Conservation (phyloP, 2,329 filamentous ascomycete species). For the Pseudopithomyces maydicus region DNA sequence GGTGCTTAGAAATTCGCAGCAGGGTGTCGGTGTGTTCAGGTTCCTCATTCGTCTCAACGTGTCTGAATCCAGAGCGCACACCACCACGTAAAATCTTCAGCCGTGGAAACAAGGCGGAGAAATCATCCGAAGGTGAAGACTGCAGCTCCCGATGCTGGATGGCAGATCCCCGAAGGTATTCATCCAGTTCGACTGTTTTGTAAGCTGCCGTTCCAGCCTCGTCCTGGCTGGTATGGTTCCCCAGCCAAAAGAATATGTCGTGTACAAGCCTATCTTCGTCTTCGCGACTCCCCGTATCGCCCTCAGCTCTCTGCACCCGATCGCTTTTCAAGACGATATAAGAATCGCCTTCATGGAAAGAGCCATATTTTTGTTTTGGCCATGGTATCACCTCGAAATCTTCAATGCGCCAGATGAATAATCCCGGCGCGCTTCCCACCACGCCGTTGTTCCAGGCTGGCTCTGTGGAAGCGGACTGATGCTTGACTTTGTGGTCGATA, state of each 20-base stretch:
- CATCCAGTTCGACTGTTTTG: constrained; percentile 73
- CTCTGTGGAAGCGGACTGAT: constrained; percentile 67
- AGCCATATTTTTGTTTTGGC: constrained; percentile 61
- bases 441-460: constrained; percentile 68
- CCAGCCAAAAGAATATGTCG: constrained; percentile 74
- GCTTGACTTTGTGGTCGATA: constrained; percentile 71
- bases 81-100: constrained; percentile 66
- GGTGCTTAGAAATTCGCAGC: constrained; percentile 68
- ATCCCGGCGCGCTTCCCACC: constrained; percentile 59
- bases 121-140: constrained; percentile 62
- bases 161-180: constrained; percentile 66
- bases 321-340: constrained; percentile 69
- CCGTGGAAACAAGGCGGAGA: constrained; percentile 64
- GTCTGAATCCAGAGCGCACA: constrained; percentile 65
- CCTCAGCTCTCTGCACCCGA: constrained; percentile 56
- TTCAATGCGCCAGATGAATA: constrained; percentile 70
- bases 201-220: constrained; percentile 72
- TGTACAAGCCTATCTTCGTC: constrained; percentile 46
- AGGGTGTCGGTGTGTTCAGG: constrained; percentile 57
- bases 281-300: constrained; percentile 30
- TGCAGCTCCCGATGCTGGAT: constrained; percentile 71
- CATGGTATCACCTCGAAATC: constrained; percentile 68
- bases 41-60: constrained; percentile 58
- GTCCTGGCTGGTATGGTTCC: constrained; percentile 68
- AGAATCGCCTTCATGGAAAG: constrained; percentile 71